Evolutionary conservation across 768 basidiomycete species (phyloP), one percentile per base, ranked within the genome.

Genomic region (Pleurotus giganteus): DNA sequence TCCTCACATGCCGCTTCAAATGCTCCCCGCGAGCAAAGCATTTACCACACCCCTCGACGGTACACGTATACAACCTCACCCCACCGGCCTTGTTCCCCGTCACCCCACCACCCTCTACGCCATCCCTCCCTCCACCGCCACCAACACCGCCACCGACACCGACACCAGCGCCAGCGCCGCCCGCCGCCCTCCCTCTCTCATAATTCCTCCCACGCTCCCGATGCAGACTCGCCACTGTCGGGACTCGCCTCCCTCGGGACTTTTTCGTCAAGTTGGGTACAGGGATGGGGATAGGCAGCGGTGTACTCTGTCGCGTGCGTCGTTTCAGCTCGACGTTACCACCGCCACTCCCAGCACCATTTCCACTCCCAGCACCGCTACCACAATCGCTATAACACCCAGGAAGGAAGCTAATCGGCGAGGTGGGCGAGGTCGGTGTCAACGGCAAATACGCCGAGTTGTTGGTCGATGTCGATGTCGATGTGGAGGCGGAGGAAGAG

Each of bases 21-120:
- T 96, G 94, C 70, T 96, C 94, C 19, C 88, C 88, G 27, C 94
- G 79, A 31, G 87, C 85, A 69, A 96, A 95, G 62, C 86, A 89
- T 71, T 94, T 94, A 39, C 87, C 88, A 67, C 94, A 95, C 4
- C 85, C 91, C 13, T 81, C 79, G 24, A 94, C 91, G 56, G 81
- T 80, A 74, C 92, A 94, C 45, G 82, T 74, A 67, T 91, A 91
- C 61, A 82, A 75, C 57, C 84, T 76, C 64, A 65, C 66, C 70
- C 61, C 68, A 66, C 64, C 63, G 70, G 46, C 65, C 64, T 69
- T 67, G 74, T 72, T 61, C 68, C 69, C 58, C 55, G 69, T 65
- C 32, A 67, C 68, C 42, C 66, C 69, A 44, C 63, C 63, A 57
- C 31, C 58, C 43, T 50, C 62, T 43, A 13, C 63, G 11, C 23